Base-by-base conservation (phyloP, 768 basidiomycete genomes). In the Amanita exitialis region DNA sequence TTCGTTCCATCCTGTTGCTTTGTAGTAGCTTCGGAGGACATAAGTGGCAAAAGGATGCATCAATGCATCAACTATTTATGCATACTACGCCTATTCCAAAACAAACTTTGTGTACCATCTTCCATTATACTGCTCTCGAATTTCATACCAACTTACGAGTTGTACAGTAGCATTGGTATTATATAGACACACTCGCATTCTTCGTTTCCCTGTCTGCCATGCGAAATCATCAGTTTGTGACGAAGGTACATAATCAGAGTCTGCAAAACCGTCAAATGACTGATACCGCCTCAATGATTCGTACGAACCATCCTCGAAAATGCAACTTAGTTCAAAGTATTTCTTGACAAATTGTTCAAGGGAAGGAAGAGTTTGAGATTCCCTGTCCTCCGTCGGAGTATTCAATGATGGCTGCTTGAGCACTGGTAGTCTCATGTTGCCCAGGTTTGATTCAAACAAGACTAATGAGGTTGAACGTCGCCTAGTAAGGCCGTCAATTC, bases 1-100 rank as follows among this genome's bases (percentile, higher is more conserved):
- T 63, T 95, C 90, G 59, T 92, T 93, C 95, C 95, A 98, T 55
- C 90, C 89, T 28, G 91, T 96, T n/a, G 82, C 82, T 57, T 79
- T 78, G 72, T 91, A 93, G 67, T 95, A 97, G 64, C 77, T 84
- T 56, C 86, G 84, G 34, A 97, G 73, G 51, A 97, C 85, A 69
- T 91, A 90, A 12, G 87, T 79, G 35, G 89, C 83, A 60, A 91
- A 91, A 5, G 90, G 86, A 67, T 90, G 86, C 90, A 91, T 90
- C 37, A 46, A 30, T 15, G n/a, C 21, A 30, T 10, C 10, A 5
- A 18, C 5, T 39, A 49, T 18, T 49, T 48, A 15, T 43, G 44
- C 10, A 44, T 16, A 25, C 38, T 47, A 21, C 30, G 9, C 21
- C n/a, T 28, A 42, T 42, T 43, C 39, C 38, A 27, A 41, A n/a